Conservation (phyloP, 768 basidiomycete species). For the Termitomyces sp. region DNA sequence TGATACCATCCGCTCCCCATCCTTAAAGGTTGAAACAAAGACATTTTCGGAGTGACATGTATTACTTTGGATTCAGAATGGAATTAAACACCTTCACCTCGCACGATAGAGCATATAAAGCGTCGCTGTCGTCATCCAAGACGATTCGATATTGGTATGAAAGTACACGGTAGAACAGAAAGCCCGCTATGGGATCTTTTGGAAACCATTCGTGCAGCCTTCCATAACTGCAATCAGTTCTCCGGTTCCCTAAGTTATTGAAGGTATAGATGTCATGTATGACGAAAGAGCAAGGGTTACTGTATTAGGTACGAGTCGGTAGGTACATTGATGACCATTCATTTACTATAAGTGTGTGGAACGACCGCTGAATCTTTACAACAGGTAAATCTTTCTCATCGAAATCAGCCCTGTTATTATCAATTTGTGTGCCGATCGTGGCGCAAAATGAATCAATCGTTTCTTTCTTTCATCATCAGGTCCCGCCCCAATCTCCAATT, state of each 20-base stretch:
- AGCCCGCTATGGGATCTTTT: conserved; percentile 31
- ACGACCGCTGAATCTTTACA: too few species aligned
- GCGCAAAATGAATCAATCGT: neutral
- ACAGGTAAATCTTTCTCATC: neutral
- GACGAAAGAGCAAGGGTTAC: neutral
- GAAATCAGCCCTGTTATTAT: neutral
- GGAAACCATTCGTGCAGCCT: conserved; percentile 45
- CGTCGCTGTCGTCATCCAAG: conserved; percentile 27
- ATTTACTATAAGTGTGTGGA: neutral
- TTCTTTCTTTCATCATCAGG: too few species aligned
- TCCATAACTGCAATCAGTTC: conserved; percentile 39
- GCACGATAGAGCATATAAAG: conserved; percentile 42
- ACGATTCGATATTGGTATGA: conserved; percentile 1
- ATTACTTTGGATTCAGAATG: conserved; percentile 35
- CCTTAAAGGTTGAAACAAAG: conserved; percentile 33
- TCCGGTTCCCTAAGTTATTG: conserved; percentile 36
- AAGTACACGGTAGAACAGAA: conserved; percentile 24
- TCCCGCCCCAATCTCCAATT: too few species aligned
- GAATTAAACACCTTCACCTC: conserved; percentile 47
- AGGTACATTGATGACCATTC: too few species aligned
- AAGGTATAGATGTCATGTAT: neutral
- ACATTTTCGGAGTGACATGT: conserved; percentile 25
- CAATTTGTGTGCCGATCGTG: neutral
- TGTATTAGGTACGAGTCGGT: neutral
- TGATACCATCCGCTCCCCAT: conserved; percentile 38